Evolutionary conservation across 306 rosid species (phyloP), one percentile per base, ranked within the genome.

Genomic region (Cicer chorassanicum): DNA sequence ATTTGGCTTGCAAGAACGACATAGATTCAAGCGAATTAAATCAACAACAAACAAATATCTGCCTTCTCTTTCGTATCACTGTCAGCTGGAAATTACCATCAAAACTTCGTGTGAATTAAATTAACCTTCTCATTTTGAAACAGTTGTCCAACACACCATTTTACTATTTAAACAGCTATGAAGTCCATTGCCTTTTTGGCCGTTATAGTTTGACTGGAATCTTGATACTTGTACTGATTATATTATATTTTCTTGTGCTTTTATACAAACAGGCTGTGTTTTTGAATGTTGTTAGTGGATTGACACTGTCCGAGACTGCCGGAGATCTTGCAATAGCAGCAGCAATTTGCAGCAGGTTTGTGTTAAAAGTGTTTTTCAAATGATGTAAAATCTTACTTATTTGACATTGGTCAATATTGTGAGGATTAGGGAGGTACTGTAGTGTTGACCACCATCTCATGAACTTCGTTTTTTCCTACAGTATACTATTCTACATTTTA

Each of bases 301-400:
- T 88, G 80, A 65, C 65, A 4, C 66, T 94, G 81, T 45, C 83
- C 7, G 98, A 94, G 83, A 89, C 98, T 18, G 97, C 97, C 5
- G 97, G 98, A 76, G 98, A 94, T 88, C 94, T 94, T 74, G 97
- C 98, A 19, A 67, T 94, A 75, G 98, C 98, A 5, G 92, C 87
- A 68, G 97, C 98, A 59, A 93, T 93, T 77, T 91, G 98, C 86
- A 94, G 98, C 97, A 94, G 98, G 98, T 84, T 80, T 43, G 73
- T 54, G 38, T 54, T 73, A 65, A 60, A 29, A 18, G 2, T 45
- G 55, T 16, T 53, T 39, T 39, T 54, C 1, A 71, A 18, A 55
- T 73, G 34, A 21, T 46, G 24, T 56, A 72, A 19, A 49, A 24
- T 38, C 19, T 72, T 67, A 34, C 44, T 60, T 8, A 81, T 13